Conservation (phyloP, 306 rosid species). For the Glycine latifolia region DNA sequence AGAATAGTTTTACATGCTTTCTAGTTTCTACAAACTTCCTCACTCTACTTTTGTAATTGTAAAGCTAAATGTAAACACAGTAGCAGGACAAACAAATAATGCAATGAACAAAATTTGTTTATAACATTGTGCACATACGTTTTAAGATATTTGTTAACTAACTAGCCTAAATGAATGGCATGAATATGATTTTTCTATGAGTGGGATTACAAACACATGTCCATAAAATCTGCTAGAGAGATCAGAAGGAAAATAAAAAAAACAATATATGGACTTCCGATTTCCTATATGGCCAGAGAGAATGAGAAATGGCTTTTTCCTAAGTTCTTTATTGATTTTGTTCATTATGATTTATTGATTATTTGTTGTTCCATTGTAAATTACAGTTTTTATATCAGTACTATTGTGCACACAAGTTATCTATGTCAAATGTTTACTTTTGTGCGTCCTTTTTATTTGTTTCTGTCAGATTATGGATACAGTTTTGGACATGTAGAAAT, state of each 20-base stretch:
- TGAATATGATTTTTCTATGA: slow-evolving; percentile 13
- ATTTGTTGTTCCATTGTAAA: not conserved
- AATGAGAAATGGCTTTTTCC: not conserved
- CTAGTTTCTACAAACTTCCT: slow-evolving; percentile 29
- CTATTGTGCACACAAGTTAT: not conserved
- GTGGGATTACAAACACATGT: not conserved
- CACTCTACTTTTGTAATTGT: slow-evolving; percentile 21
- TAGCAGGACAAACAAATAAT: slow-evolving; percentile 22
- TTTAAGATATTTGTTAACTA: slow-evolving; percentile 3
- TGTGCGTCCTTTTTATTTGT: slow-evolving; percentile 11
- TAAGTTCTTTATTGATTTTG: slow-evolving; percentile 16
- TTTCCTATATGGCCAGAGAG: slow-evolving; percentile 6
- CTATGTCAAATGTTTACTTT: not conserved
- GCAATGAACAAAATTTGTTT: slow-evolving; percentile 20
- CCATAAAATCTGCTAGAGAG: not conserved
- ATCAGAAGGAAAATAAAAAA: slow-evolving; percentile 22
- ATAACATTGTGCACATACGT: not conserved
- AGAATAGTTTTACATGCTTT: slow-evolving; percentile 30
- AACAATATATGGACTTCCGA: not conserved
- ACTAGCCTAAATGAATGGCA: slow-evolving; percentile 13
- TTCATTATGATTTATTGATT: slow-evolving; percentile 3
- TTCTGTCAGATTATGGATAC: slow-evolving; percentile 18
- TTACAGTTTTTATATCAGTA: slow-evolving; percentile 26
- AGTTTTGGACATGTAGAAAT: slow-evolving; percentile 14
- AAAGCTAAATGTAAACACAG: slow-evolving; percentile 17